Conservation (phyloP, 768 basidiomycete species). For the Leccinum truebloodii region DNA sequence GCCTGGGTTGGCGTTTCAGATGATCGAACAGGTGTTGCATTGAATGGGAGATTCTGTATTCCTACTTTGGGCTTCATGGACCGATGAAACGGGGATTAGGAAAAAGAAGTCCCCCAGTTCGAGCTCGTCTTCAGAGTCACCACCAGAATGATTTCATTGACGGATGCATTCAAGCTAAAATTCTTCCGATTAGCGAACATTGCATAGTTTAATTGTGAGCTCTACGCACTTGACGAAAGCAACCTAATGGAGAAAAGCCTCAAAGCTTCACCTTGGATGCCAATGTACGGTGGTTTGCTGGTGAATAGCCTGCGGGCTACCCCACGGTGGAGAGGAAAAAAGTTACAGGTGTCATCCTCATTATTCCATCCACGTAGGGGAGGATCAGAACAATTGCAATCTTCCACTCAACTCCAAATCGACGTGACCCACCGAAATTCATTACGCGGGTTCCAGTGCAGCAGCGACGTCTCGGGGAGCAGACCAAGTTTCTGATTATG, state of each 20-base stretch:
- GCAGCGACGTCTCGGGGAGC: too few species aligned
- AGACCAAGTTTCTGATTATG: too few species aligned
- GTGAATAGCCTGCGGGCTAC: not conserved
- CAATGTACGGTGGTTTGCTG: not conserved
- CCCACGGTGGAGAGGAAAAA: not conserved
- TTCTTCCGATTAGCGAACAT: not conserved
- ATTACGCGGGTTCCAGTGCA: too few species aligned
- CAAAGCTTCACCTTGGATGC: not conserved
- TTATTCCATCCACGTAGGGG: not conserved
- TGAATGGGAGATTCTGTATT: not conserved
- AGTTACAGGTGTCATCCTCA: not conserved
- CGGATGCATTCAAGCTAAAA: not conserved
- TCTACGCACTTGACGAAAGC: not conserved
- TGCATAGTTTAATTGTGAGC: not conserved
- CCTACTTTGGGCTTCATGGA: not conserved
- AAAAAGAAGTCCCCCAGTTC: not conserved
- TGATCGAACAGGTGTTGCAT: not conserved
- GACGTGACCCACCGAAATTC: too few species aligned
- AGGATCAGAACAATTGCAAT: not conserved
- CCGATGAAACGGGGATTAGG: not conserved
- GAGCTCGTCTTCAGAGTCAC: not conserved
- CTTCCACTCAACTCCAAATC: too few species aligned
- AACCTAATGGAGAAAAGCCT: too few species aligned
- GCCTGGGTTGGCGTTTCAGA: not conserved
- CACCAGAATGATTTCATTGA: not conserved